These are phyloP conservation scores for Trypanosoma congolense DNA, from an alignment of 208 protist species.

Conservation along the genomic window DNA sequence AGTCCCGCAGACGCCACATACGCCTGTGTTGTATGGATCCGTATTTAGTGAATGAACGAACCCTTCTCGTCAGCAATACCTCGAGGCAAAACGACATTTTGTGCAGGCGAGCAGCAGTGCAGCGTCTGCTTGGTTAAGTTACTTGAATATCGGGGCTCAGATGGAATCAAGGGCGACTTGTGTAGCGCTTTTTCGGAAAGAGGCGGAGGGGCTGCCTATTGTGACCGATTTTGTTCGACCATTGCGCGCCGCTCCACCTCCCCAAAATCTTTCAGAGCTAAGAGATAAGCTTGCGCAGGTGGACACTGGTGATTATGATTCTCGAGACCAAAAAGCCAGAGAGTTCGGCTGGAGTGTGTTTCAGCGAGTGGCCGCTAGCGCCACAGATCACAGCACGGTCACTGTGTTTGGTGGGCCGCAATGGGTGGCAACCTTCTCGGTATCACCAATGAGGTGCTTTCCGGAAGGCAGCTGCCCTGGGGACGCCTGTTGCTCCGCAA, in stretches of 20 bases:
- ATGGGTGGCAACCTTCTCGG: conserved; percentile 10
- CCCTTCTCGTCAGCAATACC: conserved; percentile 39
- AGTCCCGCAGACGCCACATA: conserved; percentile 28
- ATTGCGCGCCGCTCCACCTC: not conserved
- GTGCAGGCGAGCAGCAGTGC: conserved; percentile 12
- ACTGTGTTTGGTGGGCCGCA: conserved; percentile 14
- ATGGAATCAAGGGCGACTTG: not conserved
- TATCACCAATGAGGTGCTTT: conserved; percentile 1
- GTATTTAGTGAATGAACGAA: conserved; percentile 14
- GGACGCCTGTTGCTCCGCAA: conserved; percentile 16
- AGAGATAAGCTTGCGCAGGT: not conserved
- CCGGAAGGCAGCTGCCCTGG: conserved; percentile 8
- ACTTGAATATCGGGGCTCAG: not conserved
- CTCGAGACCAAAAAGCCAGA: not conserved
- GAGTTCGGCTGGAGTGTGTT: not conserved
- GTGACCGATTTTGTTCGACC: not conserved
- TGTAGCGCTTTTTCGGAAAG: not conserved
- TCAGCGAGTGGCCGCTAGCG: not conserved
- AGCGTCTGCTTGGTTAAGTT: conserved; percentile 9
- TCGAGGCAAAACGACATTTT: conserved; percentile 18
- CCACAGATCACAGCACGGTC: not conserved
- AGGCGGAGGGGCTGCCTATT: conserved; percentile 3
- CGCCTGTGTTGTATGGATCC: conserved; percentile 29
- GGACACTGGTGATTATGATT: not conserved
- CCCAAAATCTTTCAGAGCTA: conserved; percentile 1